phyloP scores from a whole-genome alignment of 352 stramenopile genomes.

The Phytopythium aichiense region DNA sequence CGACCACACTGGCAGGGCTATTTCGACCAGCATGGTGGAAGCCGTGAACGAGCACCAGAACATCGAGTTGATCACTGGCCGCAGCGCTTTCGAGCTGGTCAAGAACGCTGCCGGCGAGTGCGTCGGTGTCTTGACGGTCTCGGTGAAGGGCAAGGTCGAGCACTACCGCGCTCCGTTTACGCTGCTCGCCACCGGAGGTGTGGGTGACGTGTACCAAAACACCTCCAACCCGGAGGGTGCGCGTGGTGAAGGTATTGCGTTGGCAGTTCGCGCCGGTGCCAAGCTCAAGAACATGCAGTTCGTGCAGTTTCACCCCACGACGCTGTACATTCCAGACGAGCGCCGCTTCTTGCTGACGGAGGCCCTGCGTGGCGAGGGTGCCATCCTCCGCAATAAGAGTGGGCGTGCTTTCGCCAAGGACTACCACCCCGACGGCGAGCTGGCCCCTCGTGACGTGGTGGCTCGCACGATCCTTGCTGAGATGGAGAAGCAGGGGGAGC shows the following conservation, averaged over 20 bases:
- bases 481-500: constrained; percentile 76
- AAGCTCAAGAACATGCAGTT: constrained; percentile 93
- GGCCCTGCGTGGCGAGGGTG: constrained; percentile 90
- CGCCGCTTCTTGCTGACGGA: constrained; percentile 92
- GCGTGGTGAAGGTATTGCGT: constrained; percentile 61
- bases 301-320: constrained; percentile 96
- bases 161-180: constrained; percentile 78
- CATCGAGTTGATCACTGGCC: constrained; percentile 70
- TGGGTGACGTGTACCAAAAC: constrained; percentile 94
- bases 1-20: constrained; percentile 92
- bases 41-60: constrained; percentile 83
- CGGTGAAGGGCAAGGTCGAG: constrained; percentile 45
- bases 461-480: constrained; percentile 90
- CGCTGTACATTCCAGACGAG: constrained; percentile 88
- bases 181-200: constrained; percentile 90
- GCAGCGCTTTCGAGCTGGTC: constrained; percentile 75
- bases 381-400: constrained; percentile 81
- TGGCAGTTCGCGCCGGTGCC: constrained; percentile 75
- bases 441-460: constrained; percentile 94
- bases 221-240: constrained; percentile 91
- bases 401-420: constrained; percentile 86
- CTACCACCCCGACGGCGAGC: constrained; percentile 90
- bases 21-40: constrained; percentile 88
- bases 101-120: constrained; percentile 56
- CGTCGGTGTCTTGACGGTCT: constrained; percentile 72